Conservation (phyloP, 768 basidiomycete species). For the Leccinum broughii region DNA sequence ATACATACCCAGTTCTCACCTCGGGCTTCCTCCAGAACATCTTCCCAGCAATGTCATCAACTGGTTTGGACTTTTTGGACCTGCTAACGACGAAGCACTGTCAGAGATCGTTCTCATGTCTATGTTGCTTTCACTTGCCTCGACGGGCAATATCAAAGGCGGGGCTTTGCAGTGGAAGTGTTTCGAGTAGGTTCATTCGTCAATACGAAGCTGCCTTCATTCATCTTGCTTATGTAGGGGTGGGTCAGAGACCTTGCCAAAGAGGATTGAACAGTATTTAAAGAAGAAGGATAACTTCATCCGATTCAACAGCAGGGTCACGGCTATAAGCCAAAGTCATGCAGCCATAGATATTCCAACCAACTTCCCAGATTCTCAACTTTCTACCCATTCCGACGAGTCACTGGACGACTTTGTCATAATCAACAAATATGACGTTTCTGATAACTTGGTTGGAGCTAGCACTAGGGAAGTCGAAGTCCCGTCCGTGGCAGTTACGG, state of each 20-base stretch:
- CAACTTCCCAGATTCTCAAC: neutral
- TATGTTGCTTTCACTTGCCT: neutral
- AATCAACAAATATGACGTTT: neutral
- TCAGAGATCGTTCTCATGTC: neutral
- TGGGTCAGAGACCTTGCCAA: constrained; percentile 8
- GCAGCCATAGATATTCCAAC: neutral
- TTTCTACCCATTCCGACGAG: neutral
- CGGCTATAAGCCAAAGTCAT: constrained; percentile 4
- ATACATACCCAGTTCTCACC: constrained; percentile 20
- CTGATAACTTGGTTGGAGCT: neutral
- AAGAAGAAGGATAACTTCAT: neutral
- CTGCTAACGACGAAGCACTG: neutral
- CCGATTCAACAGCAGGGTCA: constrained; percentile 5
- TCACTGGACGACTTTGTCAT: neutral
- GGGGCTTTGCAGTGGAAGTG: constrained; percentile 6
- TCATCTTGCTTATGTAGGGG: neutral
- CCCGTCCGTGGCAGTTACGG: constrained; percentile 11
- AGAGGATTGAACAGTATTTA: constrained; percentile 4
- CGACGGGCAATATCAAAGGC: neutral
- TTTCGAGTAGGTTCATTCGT: constrained; percentile 6
- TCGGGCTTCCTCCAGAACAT: constrained; percentile 16
- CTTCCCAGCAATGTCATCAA: constrained; percentile 28
- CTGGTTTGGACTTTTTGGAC: constrained; percentile 15
- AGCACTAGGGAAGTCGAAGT: neutral
- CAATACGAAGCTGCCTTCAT: neutral